Evolutionary conservation across 345 rosid species (phyloP).

Genomic region (Sisymbrium irio): DNA sequence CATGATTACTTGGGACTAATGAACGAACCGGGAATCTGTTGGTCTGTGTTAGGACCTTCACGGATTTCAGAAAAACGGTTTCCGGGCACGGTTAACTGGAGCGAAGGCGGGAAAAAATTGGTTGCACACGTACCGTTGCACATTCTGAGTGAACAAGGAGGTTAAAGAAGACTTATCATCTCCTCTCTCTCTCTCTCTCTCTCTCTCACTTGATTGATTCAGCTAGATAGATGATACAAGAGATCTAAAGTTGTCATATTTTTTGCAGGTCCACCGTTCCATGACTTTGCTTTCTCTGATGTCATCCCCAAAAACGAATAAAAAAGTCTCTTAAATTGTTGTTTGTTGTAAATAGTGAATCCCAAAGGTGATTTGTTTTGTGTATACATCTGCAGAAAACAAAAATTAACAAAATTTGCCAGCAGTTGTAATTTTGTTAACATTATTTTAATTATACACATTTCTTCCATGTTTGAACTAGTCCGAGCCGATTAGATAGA

Average conservation of each 20-base stretch:
- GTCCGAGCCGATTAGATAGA: not conserved
- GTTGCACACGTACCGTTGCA: constrained; percentile 76
- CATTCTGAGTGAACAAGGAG: constrained; percentile 79
- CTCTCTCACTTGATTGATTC: constrained; percentile 1
- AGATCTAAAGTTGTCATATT: not conserved
- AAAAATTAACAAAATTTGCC: not conserved
- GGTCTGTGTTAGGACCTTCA: constrained; percentile 79
- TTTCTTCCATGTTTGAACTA: not conserved
- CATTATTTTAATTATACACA: not conserved
- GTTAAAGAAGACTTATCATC: constrained; percentile 33
- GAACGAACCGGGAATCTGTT: constrained; percentile 76
- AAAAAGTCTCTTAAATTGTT: not conserved
- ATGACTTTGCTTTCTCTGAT: constrained; percentile 76
- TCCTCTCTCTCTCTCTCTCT: not conserved
- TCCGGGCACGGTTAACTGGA: constrained; percentile 86
- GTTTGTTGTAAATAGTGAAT: constrained; percentile 14
- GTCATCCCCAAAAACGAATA: constrained; percentile 40
- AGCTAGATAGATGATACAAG: not conserved
- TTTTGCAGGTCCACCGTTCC: constrained; percentile 85
- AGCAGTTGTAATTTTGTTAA: constrained; percentile 14
- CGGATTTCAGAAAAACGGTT: constrained; percentile 44
- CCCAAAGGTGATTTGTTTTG: not conserved
- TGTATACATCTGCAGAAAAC: not conserved
- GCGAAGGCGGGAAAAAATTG: constrained; percentile 65
- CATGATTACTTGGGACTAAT: constrained; percentile 82